Conservation (phyloP, 768 basidiomycete species). For the Lactifluus echinatus region DNA sequence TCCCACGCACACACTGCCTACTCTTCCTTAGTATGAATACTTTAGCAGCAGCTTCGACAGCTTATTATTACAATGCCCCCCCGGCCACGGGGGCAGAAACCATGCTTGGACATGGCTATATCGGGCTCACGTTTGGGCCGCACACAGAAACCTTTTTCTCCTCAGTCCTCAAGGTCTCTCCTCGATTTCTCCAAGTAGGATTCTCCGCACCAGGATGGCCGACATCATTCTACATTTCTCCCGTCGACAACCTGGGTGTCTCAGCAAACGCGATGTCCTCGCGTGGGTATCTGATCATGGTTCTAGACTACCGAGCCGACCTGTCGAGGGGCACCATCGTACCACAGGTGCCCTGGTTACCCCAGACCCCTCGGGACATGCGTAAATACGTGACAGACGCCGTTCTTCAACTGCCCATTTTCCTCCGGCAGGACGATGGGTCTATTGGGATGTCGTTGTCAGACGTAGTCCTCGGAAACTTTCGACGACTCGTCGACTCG, state of each 20-base stretch:
- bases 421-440: constrained; percentile 19
- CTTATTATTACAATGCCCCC: constrained; percentile 1
- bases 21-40: neutral
- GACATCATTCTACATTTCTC: constrained; percentile 6
- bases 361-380: constrained; percentile 15
- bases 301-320: constrained; percentile 15
- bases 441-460: constrained; percentile 15
- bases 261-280: constrained; percentile 14
- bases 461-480: constrained; percentile 17
- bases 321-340: constrained; percentile 9
- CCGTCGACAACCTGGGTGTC: neutral
- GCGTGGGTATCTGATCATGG: constrained; percentile 14
- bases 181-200: constrained; percentile 8
- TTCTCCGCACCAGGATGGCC: constrained; percentile 17
- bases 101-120: constrained; percentile 12
- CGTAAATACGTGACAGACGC: constrained; percentile 18
- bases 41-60: neutral
- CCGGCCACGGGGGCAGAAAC: constrained; percentile 7
- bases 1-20: neutral
- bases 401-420: constrained; percentile 17
- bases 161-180: constrained; percentile 4
- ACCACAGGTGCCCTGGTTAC: constrained; percentile 16
- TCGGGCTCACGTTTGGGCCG: constrained; percentile 4
- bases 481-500: constrained; percentile 12
- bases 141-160: constrained; percentile 11